Evolutionary conservation across 2,329 filamentous ascomycete species (phyloP), one percentile per base, ranked within the genome.

Genomic region (Teratosphaeria epicoccoides): DNA sequence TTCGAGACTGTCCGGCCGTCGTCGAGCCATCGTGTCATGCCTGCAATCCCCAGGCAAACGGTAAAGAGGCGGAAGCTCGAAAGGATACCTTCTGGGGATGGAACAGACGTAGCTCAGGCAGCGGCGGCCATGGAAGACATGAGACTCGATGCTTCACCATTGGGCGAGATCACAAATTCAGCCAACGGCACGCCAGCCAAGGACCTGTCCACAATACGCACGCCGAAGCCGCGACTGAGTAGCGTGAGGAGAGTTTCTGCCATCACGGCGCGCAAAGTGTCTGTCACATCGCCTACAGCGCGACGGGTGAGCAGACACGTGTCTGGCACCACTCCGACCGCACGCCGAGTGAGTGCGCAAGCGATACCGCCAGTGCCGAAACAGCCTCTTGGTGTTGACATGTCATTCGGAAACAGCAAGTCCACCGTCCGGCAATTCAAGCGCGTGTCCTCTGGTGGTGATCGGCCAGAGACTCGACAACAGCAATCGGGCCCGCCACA

Each of bases 361-460:
- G 59, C 59, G 17, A 17, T 4, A 6, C 26, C 26, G 26, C 26
- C 26, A 6, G 9, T 28, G 26, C 51, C 62, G 7, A 89, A 88
- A 69, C 84, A 87, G 57, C 90, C 91, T 0, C 76, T 96, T 1
- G 88, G 89, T 51, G 79, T 93, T 1, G 88, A 97, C 63, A 84
- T 95, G 75, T 94, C 85, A 5, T 97, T 94, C 70, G 93, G 91
- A 49, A 97, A 97, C 68, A 86, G 84, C 6, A 88, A 87, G 1
- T 96, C 91, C 1, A 95, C 90, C 14, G 88, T 95, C 59, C 84
- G 90, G 50, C 84, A 95, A 49, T 97, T 96, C 74, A 87, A 88
- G 57, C 82, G 91, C 23, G 88, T 95, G 0, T 93, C 90, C 0
- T 68, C 67, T 2, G 62, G 56, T 23, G 51, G 56, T 40, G 49